phyloP scores from a whole-genome alignment of 2,329 filamentous ascomycete genomes.

The Stachybotrys elegans region DNA sequence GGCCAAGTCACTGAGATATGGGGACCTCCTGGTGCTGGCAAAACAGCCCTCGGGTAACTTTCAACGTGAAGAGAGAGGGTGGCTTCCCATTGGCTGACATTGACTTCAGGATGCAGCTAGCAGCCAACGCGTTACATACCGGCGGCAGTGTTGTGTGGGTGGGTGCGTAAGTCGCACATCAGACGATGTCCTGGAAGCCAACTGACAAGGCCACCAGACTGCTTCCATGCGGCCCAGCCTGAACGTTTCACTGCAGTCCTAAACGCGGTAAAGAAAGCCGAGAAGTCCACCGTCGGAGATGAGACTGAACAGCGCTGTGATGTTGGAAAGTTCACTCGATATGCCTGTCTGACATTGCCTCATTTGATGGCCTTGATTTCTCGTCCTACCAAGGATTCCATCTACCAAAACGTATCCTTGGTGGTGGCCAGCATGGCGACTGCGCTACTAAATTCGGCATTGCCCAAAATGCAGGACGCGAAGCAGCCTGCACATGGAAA shows the following conservation, averaged over 20 bases:
- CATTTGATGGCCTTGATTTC: slow-evolving; percentile 72
- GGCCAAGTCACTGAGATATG: slow-evolving; percentile 83
- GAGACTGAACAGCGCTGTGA: too few relatives aligned
- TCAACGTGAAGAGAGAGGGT: too few relatives aligned
- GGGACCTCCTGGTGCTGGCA: slow-evolving; percentile 81
- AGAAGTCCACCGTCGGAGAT: too few relatives aligned
- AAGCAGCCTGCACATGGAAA: slow-evolving; percentile 30
- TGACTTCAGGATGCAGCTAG: slow-evolving; percentile 62
- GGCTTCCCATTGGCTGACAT: slow-evolving; percentile 11
- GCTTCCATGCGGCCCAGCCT: slow-evolving; percentile 35
- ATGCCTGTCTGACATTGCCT: slow-evolving; percentile 54
- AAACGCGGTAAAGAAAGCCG: too few relatives aligned
- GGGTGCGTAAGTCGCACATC: slow-evolving; percentile 53
- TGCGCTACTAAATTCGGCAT: slow-evolving; percentile 69
- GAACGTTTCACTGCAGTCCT: slow-evolving; percentile 22
- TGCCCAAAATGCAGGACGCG: slow-evolving; percentile 54
- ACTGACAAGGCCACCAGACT: slow-evolving; percentile 40
- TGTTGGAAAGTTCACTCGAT: slow-evolving; percentile 43
- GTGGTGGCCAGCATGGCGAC: slow-evolving; percentile 77
- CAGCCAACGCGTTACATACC: slow-evolving; percentile 56
- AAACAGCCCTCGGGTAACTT: slow-evolving; percentile 78
- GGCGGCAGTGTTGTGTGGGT: slow-evolving; percentile 73
- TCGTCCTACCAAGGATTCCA: slow-evolving; percentile 57
- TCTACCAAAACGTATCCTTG: slow-evolving; percentile 59
- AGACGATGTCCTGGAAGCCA: too few relatives aligned